phyloP scores from a whole-genome alignment of 768 basidiomycete genomes.

The Cystofilobasidium bisporidii region DNA sequence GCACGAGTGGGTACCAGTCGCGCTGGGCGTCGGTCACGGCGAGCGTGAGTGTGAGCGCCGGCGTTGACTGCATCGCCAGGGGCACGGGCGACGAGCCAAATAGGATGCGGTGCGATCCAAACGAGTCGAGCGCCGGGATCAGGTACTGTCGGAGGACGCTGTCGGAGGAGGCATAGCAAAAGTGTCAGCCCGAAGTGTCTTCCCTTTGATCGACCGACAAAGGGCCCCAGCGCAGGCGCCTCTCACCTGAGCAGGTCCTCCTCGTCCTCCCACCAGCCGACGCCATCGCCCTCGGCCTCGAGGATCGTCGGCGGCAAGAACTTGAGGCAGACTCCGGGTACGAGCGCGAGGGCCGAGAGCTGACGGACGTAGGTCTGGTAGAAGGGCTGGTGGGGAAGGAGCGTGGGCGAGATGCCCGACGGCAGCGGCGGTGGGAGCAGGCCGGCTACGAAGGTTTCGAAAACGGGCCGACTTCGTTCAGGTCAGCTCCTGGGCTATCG shows the following conservation, averaged over 20 bases:
- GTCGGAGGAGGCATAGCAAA: neutral
- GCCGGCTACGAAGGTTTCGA: neutral
- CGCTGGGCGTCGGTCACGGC: neutral
- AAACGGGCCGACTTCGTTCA: neutral
- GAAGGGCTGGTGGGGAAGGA: neutral
- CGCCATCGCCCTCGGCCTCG: neutral
- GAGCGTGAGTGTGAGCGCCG: neutral
- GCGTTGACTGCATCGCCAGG: neutral
- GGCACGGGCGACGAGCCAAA: constrained; percentile 23
- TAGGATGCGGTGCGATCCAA: constrained; percentile 23
- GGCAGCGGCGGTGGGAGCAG: constrained; percentile 8
- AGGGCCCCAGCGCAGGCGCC: neutral
- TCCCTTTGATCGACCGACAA: neutral
- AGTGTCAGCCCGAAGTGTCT: neutral
- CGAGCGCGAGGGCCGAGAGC: constrained; percentile 23
- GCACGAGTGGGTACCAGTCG: constrained; percentile 21
- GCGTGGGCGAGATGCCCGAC: neutral
- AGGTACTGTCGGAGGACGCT: constrained; percentile 23
- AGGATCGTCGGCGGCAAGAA: constrained; percentile 22
- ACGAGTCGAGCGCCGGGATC: constrained; percentile 26
- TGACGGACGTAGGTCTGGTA: constrained; percentile 20
- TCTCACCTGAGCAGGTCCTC: constrained; percentile 18
- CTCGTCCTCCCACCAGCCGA: constrained; percentile 25
- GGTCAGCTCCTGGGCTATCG: neutral
- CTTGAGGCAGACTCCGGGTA: constrained; percentile 25